These are phyloP conservation scores for Irpex sp. DNA, from an alignment of 1,284 basidiomycete genomes.

Conservation along the genomic window DNA sequence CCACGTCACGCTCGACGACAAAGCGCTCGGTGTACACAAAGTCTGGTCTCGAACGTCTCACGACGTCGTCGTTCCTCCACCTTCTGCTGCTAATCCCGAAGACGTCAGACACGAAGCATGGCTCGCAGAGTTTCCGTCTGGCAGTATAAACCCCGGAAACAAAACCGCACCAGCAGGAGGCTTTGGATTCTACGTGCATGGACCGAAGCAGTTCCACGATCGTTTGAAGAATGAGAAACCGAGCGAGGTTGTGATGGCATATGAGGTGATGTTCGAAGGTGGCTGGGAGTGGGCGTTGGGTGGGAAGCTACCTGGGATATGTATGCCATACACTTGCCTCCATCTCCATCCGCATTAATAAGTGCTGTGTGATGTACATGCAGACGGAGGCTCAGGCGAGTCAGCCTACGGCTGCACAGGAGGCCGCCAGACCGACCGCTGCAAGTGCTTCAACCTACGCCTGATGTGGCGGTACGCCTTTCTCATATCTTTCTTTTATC, in stretches of 20 bases:
- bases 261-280: constrained; percentile 53
- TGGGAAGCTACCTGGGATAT: constrained; percentile 63
- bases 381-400: constrained; percentile 55
- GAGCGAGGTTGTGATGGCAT: constrained; percentile 51
- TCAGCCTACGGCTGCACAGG: constrained; percentile 57
- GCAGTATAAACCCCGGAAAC: constrained; percentile 55
- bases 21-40: constrained; percentile 45
- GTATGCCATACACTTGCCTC: constrained; percentile 33
- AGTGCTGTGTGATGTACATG: background rate
- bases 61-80: constrained; percentile 33
- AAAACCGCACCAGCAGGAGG: constrained; percentile 44
- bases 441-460: constrained; percentile 57
- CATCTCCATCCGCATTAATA: background rate
- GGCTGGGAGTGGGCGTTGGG: constrained; percentile 61
- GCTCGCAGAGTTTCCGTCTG: constrained; percentile 58
- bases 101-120: constrained; percentile 34
- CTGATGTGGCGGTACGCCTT: constrained; percentile 59
- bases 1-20: constrained; percentile 31
- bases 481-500: background rate
- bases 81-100: constrained; percentile 24
- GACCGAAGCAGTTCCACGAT: constrained; percentile 39
- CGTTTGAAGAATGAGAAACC: constrained; percentile 28
- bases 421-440: constrained; percentile 50
- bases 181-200: constrained; percentile 57
- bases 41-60: constrained; percentile 38